A percentile compares a stretch with the other conserved stretches of the same genome.
These are phyloP conservation scores for Collybia sordida DNA, from an alignment of 768 basidiomycete genomes.

Conservation along the genomic window DNA sequence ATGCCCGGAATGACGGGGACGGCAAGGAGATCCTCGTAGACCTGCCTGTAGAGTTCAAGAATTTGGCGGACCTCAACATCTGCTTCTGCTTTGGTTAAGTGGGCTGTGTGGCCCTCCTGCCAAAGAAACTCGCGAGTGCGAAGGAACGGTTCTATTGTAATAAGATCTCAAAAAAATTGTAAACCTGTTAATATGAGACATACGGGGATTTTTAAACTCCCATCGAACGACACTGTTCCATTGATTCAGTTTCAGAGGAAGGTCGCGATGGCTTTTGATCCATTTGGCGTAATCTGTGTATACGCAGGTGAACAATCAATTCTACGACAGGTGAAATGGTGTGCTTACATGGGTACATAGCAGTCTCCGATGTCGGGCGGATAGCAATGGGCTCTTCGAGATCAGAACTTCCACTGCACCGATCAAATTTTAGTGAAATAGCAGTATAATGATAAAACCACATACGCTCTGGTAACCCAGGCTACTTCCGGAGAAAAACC, in stretches of 20 bases:
- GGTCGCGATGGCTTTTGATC: slow-evolving; percentile 96
- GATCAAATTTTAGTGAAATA: neutral
- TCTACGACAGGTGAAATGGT: neutral
- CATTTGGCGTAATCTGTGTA: slow-evolving; percentile 92
- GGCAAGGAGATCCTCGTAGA: slow-evolving; percentile 96
- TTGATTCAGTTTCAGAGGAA: slow-evolving; percentile 95
- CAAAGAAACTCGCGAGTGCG: slow-evolving; percentile 99
- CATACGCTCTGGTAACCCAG: slow-evolving; percentile 90
- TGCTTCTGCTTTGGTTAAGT: slow-evolving; percentile 85
- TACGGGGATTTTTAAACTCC: slow-evolving; percentile 99
- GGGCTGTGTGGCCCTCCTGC: slow-evolving; percentile 99
- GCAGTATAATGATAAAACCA: neutral
- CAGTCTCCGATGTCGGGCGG: slow-evolving; percentile 96
- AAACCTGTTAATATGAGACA: slow-evolving; percentile 22
- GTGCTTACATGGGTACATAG: slow-evolving; percentile 94
- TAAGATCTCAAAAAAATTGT: neutral
- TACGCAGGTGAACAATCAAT: neutral
- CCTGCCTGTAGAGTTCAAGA: slow-evolving; percentile 91
- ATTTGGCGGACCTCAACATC: slow-evolving; percentile 91
- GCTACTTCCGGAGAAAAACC: slow-evolving; percentile 99
- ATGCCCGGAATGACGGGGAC: slow-evolving; percentile 96
- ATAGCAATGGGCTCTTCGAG: slow-evolving; percentile 98
- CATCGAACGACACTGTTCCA: slow-evolving; percentile 99
- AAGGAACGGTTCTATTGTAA: slow-evolving; percentile 83
- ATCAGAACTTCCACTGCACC: slow-evolving; percentile 70